Evolutionary conservation across 2,329 filamentous ascomycete genomes (phyloP).

Genomic region (Phyllosticta capitalensis): DNA sequence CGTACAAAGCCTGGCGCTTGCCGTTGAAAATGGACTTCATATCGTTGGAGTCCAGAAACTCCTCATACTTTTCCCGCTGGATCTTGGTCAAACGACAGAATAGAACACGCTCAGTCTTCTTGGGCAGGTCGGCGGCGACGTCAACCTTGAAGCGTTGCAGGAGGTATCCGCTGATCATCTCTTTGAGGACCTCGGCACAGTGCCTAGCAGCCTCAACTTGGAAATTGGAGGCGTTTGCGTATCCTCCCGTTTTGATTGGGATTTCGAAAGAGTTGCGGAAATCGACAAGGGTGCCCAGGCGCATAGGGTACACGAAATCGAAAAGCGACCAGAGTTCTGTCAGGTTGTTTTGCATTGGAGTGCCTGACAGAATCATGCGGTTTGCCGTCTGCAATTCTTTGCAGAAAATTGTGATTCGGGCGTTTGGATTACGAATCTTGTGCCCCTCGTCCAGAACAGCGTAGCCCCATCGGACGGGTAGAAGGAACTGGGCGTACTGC

Average conservation of each 20-base stretch:
- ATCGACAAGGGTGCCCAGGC: slow-evolving; percentile 79
- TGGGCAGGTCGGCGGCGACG: slow-evolving; percentile 84
- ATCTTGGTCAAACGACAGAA: slow-evolving; percentile 84
- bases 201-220: slow-evolving; percentile 91
- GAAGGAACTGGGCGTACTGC: slow-evolving; percentile 74
- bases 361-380: slow-evolving; percentile 86
- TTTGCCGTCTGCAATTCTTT: slow-evolving; percentile 88
- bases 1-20: slow-evolving; percentile 71
- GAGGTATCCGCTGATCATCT: slow-evolving; percentile 86
- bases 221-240: slow-evolving; percentile 87
- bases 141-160: slow-evolving; percentile 88
- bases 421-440: slow-evolving; percentile 95
- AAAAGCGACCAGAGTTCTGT: slow-evolving; percentile 95
- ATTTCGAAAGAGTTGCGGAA: slow-evolving; percentile 90
- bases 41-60: slow-evolving; percentile 72
- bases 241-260: slow-evolving; percentile 85
- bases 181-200: slow-evolving; percentile 87
- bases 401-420: slow-evolving; percentile 87
- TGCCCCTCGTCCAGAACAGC: slow-evolving; percentile 94
- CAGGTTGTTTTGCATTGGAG: slow-evolving; percentile 95
- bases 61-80: slow-evolving; percentile 71
- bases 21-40: slow-evolving; percentile 72
- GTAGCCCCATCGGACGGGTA: slow-evolving; percentile 82
- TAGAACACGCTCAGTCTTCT: slow-evolving; percentile 91
- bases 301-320: slow-evolving; percentile 96